Evolutionary conservation across 352 stramenopile genomes (phyloP).

Genomic region (Globisporangium recalcitrans): DNA sequence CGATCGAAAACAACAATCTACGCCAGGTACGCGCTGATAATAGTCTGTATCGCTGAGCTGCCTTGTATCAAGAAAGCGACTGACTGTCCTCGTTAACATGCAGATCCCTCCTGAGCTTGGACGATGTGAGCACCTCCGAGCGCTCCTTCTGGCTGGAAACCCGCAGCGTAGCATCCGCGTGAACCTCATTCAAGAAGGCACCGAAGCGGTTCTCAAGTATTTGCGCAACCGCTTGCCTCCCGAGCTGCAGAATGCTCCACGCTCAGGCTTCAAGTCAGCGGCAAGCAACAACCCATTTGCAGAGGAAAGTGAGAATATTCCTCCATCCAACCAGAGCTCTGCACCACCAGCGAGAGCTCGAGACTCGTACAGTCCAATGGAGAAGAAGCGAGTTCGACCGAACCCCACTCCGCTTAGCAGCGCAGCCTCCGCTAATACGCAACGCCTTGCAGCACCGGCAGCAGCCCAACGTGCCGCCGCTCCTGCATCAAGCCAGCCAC

Average conservation of each 20-base stretch:
- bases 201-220: slow-evolving; percentile 70
- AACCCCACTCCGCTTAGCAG: slow-evolving; percentile 17
- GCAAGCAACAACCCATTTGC: background rate
- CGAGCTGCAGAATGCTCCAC: slow-evolving; percentile 14
- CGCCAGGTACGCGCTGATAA: slow-evolving; percentile 35
- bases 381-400: slow-evolving; percentile 29
- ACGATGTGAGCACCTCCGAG: slow-evolving; percentile 46
- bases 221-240: slow-evolving; percentile 53
- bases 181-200: slow-evolving; percentile 61
- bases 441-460: background rate
- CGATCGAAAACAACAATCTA: slow-evolving; percentile 82
- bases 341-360: background rate
- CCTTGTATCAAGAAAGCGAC: background rate
- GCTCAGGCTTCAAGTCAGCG: background rate
- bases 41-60: background rate
- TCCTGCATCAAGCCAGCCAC: slow-evolving; percentile 1
- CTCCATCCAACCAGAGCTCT: slow-evolving; percentile 19
- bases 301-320: slow-evolving; percentile 12
- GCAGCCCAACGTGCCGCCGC: slow-evolving; percentile 7
- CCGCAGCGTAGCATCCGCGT: slow-evolving; percentile 66
- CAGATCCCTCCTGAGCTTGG: slow-evolving; percentile 68
- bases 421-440: background rate
- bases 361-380: slow-evolving; percentile 14
- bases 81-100: background rate
- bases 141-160: slow-evolving; percentile 65